Evolutionary conservation across 495 filamentous ascomycete species (phyloP), one percentile per base, ranked within the genome.

Genomic region (Penicillium desertorum): DNA sequence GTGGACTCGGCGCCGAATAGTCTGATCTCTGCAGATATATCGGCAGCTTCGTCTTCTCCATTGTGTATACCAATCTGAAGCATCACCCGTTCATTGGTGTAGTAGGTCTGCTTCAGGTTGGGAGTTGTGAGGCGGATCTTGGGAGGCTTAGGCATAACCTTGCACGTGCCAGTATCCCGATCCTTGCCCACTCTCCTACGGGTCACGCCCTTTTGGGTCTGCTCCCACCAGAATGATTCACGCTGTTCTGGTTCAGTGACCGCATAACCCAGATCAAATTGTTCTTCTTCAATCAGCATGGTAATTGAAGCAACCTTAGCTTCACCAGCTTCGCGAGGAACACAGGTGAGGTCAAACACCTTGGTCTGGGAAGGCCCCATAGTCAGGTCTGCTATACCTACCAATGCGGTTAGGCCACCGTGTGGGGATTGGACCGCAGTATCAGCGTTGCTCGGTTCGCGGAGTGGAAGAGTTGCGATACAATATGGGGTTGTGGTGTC

Each of bases 71-170:
- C 80, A 37, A 98, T 77, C 16, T 78, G 74, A 44, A 98, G 70
- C 9, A 64, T 63, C 41, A 96, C 79, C 2, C 72, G 65, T 71
- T 99, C 94, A 64, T 93, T 86, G 3, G 86, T 87, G 64, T 96
- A 98, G 70, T 94, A 95, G 32, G 88, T 83, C 22, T 83, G 76
- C 54, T 77, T 76, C 45, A 87, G 71, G 45, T 83, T 79, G 2
- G 80, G 74, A 20, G 88, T 70, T 25, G 75, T 79, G 34, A 98
- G 81, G 57, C 88, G 83, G 72, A 99, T 86, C 68, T 97, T 98
- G 0, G 94, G 94, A 41, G 94, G 94, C 65, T 94, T 88, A 5
- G 93, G 94, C 54, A 91, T 77, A 34, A 98, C 85, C 45, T 81
- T 88, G 88, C 79, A 60, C 16, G 54, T 64, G 29, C 63, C 68